Percentiles rank a stretch among this genome's conserved stretches.
Evolutionary conservation across 202 grass and related monocot genomes (phyloP).

Genomic region (Schoenoplectus tabernaemontani): DNA sequence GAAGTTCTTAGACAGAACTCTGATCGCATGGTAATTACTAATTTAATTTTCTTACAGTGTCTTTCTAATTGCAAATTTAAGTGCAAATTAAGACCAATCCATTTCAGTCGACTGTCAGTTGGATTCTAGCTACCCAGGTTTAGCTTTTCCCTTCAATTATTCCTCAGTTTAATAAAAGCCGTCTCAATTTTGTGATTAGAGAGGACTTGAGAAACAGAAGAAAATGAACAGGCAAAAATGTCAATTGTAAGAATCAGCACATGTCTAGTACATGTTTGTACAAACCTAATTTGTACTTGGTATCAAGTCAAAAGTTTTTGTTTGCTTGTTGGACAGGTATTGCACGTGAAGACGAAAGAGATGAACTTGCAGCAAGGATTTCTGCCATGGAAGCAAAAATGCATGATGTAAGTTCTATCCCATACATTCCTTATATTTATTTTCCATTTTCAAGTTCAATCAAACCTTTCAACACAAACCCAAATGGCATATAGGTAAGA

Average conservation of each 20-base stretch:
- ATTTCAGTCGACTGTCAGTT: neutral
- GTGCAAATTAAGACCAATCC: neutral
- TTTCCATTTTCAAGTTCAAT: neutral
- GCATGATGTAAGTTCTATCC: slow-evolving; percentile 41
- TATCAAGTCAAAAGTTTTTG: slow-evolving; percentile 16
- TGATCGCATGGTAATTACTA: slow-evolving; percentile 45
- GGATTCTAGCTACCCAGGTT: neutral
- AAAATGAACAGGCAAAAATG: neutral
- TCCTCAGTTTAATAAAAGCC: neutral
- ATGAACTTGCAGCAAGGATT: slow-evolving; percentile 51
- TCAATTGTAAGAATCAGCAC: neutral
- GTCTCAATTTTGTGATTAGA: neutral
- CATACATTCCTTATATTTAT: neutral
- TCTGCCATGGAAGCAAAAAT: slow-evolving; percentile 51
- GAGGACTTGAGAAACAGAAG: neutral
- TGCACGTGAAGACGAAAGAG: slow-evolving; percentile 38
- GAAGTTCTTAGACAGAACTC: slow-evolving; percentile 43
- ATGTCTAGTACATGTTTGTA: slow-evolving; percentile 13
- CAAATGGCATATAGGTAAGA: neutral
- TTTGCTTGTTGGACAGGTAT: slow-evolving; percentile 30
- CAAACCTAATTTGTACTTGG: neutral
- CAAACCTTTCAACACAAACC: neutral
- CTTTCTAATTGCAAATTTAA: neutral
- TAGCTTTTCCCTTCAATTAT: neutral
- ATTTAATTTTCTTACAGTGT: neutral